phyloP scores from a whole-genome alignment of 1,284 basidiomycete genomes.

The Trametes versicolor region DNA sequence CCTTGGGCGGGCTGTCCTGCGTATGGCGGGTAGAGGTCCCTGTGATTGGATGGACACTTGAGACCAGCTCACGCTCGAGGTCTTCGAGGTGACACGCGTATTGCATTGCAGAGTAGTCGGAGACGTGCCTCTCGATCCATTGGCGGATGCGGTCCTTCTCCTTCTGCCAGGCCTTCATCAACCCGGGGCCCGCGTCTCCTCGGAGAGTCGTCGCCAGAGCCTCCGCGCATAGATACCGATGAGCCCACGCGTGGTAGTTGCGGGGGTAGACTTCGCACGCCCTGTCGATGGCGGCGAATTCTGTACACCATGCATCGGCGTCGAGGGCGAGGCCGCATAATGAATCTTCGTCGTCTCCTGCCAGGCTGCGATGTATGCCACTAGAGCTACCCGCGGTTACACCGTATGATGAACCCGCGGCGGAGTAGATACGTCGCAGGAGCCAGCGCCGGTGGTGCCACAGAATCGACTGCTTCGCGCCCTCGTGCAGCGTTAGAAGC shows the following conservation, averaged over 20 bases:
- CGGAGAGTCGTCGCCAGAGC: slow-evolving; percentile 29
- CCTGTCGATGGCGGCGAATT: slow-evolving; percentile 54
- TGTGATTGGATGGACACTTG: background rate
- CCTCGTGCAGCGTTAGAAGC: slow-evolving; percentile 60
- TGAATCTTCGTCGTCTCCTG: slow-evolving; percentile 20
- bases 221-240: slow-evolving; percentile 59
- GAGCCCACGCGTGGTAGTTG: slow-evolving; percentile 75
- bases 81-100: slow-evolving; percentile 48
- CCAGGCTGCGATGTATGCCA: no score
- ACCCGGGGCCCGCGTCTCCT: slow-evolving; percentile 7
- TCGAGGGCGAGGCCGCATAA: slow-evolving; percentile 37
- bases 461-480: slow-evolving; percentile 69
- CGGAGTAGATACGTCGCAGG: slow-evolving; percentile 43
- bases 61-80: background rate
- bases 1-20: background rate
- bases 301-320: slow-evolving; percentile 48
- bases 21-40: background rate
- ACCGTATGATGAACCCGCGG: background rate
- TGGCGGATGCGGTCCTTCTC: slow-evolving; percentile 49
- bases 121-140: slow-evolving; percentile 70
- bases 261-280: slow-evolving; percentile 69
- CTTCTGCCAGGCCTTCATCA: slow-evolving; percentile 44
- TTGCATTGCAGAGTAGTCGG: slow-evolving; percentile 71
- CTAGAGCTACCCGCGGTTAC: background rate
- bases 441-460: slow-evolving; percentile 78